phyloP scores from a whole-genome alignment of 306 rosid genomes.

The Alnus rubra region DNA sequence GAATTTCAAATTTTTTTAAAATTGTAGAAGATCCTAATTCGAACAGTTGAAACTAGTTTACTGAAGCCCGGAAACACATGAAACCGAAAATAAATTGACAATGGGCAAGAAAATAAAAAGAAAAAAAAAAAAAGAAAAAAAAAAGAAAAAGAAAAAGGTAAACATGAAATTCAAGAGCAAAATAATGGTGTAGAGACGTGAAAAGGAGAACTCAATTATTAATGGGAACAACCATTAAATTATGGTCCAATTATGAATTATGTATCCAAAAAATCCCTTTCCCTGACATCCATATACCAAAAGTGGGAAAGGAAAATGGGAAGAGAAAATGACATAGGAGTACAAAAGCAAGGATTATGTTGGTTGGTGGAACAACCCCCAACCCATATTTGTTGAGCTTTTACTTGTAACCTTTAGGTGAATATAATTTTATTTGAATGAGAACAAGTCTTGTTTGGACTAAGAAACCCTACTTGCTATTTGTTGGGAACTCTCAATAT shows the following conservation, averaged over 20 bases:
- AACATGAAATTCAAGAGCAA: background rate
- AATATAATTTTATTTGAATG: constrained; percentile 13
- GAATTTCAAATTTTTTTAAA: no score
- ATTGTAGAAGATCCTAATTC: no score
- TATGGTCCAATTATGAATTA: constrained; percentile 4
- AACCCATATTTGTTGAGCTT: constrained; percentile 48
- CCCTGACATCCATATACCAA: background rate
- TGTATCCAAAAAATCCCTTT: background rate
- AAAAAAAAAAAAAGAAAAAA: no score
- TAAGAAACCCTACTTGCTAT: constrained; percentile 33
- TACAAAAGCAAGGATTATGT: constrained; percentile 44
- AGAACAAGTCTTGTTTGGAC: constrained; percentile 33
- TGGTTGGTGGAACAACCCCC: constrained; percentile 49
- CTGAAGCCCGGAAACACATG: no score
- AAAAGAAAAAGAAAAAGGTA: no score
- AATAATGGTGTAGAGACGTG: background rate
- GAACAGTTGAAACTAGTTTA: no score
- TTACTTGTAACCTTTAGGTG: constrained; percentile 33
- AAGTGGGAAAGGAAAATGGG: constrained; percentile 6
- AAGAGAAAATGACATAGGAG: constrained; percentile 26
- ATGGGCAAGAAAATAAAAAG: no score
- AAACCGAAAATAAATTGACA: no score
- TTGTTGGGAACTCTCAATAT: constrained; percentile 14
- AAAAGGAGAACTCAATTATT: background rate
- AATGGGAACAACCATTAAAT: background rate